Conservation (phyloP, 75 land plant genomes). For the Cupressus sempervirens region DNA sequence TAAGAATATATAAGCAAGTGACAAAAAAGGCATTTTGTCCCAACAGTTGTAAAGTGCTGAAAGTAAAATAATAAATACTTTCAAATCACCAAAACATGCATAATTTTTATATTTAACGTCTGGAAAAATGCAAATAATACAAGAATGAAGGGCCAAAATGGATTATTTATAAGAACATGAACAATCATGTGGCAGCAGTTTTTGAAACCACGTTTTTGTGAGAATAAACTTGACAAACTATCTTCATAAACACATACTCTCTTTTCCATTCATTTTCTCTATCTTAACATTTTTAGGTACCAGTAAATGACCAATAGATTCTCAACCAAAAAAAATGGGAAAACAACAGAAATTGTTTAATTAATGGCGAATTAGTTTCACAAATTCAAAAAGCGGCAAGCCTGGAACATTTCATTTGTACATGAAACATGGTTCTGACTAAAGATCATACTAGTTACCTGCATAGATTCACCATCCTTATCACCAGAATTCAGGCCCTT, state of each 20-base stretch:
- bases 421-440: background rate
- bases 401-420: background rate
- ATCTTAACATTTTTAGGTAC: background rate
- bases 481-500: slow-evolving; percentile 15
- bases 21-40: background rate
- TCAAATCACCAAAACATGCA: too few relatives aligned
- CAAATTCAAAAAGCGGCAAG: background rate
- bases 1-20: background rate
- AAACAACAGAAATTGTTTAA: background rate
- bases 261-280: background rate
- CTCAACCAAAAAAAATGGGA: background rate
- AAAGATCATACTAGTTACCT: slow-evolving; percentile 13
- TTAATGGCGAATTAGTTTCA: background rate
- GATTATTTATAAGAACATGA: background rate
- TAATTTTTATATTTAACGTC: too few relatives aligned
- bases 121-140: too few relatives aligned
- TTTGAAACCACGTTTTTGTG: background rate
- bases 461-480: slow-evolving; percentile 42
- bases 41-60: background rate
- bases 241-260: background rate
- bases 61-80: background rate
- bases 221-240: background rate
- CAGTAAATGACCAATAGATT: background rate
- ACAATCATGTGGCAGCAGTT: background rate
- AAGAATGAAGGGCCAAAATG: background rate